These are phyloP conservation scores for Aspergillus novoparasiticus DNA, from an alignment of 2,329 filamentous ascomycete genomes.

Conservation along the genomic window DNA sequence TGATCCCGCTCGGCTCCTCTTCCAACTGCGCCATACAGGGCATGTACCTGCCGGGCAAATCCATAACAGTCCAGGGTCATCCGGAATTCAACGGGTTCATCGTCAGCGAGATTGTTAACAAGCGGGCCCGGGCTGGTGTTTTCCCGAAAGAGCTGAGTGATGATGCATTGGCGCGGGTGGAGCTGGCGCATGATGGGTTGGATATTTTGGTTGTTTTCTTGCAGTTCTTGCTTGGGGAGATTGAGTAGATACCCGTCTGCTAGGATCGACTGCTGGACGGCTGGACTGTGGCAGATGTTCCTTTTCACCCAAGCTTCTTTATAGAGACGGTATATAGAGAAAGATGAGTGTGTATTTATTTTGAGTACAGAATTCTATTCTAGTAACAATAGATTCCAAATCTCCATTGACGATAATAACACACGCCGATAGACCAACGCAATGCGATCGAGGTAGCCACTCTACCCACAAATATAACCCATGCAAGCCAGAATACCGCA, in stretches of 20 bases:
- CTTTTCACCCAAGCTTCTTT: not conserved
- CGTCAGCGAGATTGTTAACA: constrained; percentile 66
- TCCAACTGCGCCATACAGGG: constrained; percentile 73
- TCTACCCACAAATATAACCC: not conserved
- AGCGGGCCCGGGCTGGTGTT: constrained; percentile 66
- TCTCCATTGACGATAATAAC: not conserved
- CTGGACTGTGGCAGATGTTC: not conserved
- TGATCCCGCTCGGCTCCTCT: constrained; percentile 66
- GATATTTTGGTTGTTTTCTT: constrained; percentile 73
- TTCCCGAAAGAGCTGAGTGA: constrained; percentile 70
- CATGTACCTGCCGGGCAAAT: constrained; percentile 68
- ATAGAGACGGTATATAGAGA: not conserved
- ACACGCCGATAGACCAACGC: not conserved
- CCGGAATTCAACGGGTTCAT: constrained; percentile 79
- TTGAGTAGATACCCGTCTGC: not conserved
- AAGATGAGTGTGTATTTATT: not conserved
- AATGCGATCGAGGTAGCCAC: not conserved
- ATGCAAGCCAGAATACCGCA: not conserved
- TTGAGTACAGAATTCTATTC: not conserved
- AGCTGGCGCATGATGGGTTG: constrained; percentile 76
- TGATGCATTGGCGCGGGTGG: constrained; percentile 68
- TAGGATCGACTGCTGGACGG: not conserved
- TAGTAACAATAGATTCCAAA: not conserved
- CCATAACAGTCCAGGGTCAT: constrained; percentile 82
- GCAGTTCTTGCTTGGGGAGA: constrained; percentile 67